Base-by-base conservation (phyloP, 768 basidiomycete species). In the Psilocybe subaeruginosa region DNA sequence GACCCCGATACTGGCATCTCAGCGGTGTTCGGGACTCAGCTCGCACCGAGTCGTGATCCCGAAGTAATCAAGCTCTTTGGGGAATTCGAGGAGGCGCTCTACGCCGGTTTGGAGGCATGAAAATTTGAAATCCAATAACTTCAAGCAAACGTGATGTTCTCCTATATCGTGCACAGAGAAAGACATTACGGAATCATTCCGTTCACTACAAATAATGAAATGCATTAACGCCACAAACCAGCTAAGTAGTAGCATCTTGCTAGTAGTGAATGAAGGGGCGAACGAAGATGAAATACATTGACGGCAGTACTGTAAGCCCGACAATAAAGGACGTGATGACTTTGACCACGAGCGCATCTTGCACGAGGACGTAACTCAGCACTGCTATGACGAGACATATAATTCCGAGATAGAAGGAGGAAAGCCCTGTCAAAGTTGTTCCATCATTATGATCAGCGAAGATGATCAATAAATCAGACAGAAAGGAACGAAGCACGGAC, bases 1-100 rank as follows among this genome's bases (percentile, higher is more conserved):
- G 77, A 78, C 58, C 73, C 74, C 4, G 67, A 57, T 5, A 73
- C 72, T 7, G 76, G 77, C 17, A 63, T 78, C 19, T 74, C 75
- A 2, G 64, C 64, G 7, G 73, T 77, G 1, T 70, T 72, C 62
- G 76, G 74, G 12, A 73, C 72, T 1, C 77, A 78, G 54, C 51
- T 76, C 9, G 51, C 68, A 3, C 72, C 72, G 2, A 63, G 59
- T 33, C 48, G 55, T 17, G 74, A 74, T 59, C 47, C 59, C 29
- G 66, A 68, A 46, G 65, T 70, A 3, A 43, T 53, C 2, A 67
- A 54, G 43, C 19, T 72, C 3, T 72, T 62, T 55, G 52, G 51
- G 19, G 60, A 71, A 45, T 56, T 72, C 8, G 75, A 76, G 59
- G 60, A 66, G 43, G 64, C 69, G 16, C 61, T 76, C 9, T 76